Conservation (phyloP, 345 rosid genomes). For the Syzygium jambos region DNA sequence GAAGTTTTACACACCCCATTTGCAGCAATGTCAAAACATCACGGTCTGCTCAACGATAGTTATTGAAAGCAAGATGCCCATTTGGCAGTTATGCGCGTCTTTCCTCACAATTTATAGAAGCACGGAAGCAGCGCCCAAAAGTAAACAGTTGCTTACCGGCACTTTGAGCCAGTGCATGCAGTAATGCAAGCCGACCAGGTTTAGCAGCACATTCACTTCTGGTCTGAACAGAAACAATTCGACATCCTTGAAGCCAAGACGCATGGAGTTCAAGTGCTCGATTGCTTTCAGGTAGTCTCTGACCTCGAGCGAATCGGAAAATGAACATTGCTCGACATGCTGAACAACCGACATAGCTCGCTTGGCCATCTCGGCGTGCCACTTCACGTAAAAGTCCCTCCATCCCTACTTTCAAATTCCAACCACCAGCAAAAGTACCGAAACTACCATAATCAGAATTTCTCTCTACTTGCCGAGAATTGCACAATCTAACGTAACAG, state of each 20-base stretch:
- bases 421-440: neutral
- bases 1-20: neutral
- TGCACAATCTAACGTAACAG: neutral
- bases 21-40: neutral
- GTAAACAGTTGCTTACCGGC: constrained; percentile 26
- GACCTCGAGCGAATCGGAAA: constrained; percentile 23
- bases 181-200: constrained; percentile 51
- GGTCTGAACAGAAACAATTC: constrained; percentile 40
- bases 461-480: neutral
- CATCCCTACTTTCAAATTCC: constrained; percentile 23
- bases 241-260: constrained; percentile 33
- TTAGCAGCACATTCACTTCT: constrained; percentile 23
- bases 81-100: neutral
- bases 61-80: neutral
- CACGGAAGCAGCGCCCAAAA: neutral
- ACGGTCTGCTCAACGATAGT: neutral
- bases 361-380: constrained; percentile 25
- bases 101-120: neutral
- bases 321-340: constrained; percentile 20
- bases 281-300: constrained; percentile 29
- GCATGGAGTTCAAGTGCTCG: constrained; percentile 16
- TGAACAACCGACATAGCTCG: constrained; percentile 21
- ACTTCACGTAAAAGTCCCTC: constrained; percentile 27
- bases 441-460: neutral
- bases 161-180: constrained; percentile 35